Percentiles rank a stretch among this genome's conserved stretches.
Evolutionary conservation across 305 asterid genomes (phyloP).

Genomic region (Fraxinus xanthoxyloides): DNA sequence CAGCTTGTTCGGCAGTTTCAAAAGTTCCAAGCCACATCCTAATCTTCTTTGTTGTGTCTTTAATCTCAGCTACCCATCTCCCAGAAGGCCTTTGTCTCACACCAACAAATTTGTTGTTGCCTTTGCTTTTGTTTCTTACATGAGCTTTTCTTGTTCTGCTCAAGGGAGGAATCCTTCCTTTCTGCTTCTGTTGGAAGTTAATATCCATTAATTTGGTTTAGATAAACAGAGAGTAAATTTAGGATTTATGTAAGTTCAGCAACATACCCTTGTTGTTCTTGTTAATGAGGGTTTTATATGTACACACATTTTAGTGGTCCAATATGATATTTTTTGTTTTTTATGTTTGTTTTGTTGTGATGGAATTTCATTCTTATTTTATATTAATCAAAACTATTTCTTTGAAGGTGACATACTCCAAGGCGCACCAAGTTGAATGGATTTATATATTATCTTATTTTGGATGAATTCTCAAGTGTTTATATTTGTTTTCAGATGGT

Average conservation of each 20-base stretch:
- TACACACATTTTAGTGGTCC: neutral
- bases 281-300: neutral
- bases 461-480: neutral
- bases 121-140: slow-evolving; percentile 29
- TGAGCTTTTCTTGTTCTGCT: slow-evolving; percentile 35
- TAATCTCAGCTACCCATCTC: slow-evolving; percentile 79
- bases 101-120: slow-evolving; percentile 49
- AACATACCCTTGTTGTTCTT: slow-evolving; percentile 24
- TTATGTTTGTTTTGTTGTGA: neutral
- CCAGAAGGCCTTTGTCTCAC: slow-evolving; percentile 80
- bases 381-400: neutral
- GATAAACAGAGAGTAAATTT: neutral
- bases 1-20: slow-evolving; percentile 65
- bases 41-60: slow-evolving; percentile 68
- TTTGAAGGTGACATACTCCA: neutral
- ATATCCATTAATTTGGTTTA: slow-evolving; percentile 41
- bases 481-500: too few species aligned
- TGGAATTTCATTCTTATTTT: neutral
- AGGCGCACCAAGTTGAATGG: neutral
- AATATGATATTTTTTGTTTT: neutral
- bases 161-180: slow-evolving; percentile 17
- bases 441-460: neutral
- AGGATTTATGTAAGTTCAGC: slow-evolving; percentile 5
- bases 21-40: slow-evolving; percentile 86
- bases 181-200: slow-evolving; percentile 43